Base-by-base conservation (phyloP, 179 eudicot species). In the Dionaea muscipula region DNA sequence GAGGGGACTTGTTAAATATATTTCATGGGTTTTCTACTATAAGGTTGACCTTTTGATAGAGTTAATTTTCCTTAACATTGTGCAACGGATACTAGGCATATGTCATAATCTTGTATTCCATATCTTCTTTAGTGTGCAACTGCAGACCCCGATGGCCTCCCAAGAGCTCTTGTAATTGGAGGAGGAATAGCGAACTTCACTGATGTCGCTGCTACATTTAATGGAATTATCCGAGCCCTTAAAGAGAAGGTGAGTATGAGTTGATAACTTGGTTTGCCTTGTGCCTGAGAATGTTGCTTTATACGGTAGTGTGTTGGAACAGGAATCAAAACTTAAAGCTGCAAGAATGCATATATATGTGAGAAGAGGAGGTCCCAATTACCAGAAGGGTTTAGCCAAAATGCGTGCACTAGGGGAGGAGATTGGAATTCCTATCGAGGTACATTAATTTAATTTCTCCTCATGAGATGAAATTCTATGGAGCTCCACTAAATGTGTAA, bases 131-230 rank as follows among this genome's bases (percentile, higher is more conserved):
- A 82, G 84, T 82, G 88, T 74, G 88, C 84, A 45, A 79, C 84
- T 41, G 82, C 82, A 26, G 69, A 81, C n/a, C 88, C 88, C 16
- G 82, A 81, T 58, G 84, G 84, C 27, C 76, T 53, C 5, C 68
- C 62, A 63, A 65, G 88, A 55, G 88, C 84, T 62, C 88, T 82
- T 38, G 75, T 82, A n/a, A 73, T 82, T 14, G 88, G 88, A 63
- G 88, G 84, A 26, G 88, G 88, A 38, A 82, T 82, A 20, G 88
- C 88, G 8, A 82, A 82, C 62, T 82, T 82, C 31, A 82, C 88
- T 10, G 84, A 79, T 59, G 88, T 82, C 53, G 84, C 82, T 51
- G 80, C 84, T 40, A 82, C 84, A 55, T 82, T 81, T 57, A 81
- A 62, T 41, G 88, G 88, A 65, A 82, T 82, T 19, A 82, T 82